These are phyloP conservation scores for Penicillium sp. DNA, from an alignment of 2,329 filamentous ascomycete genomes.

Conservation along the genomic window DNA sequence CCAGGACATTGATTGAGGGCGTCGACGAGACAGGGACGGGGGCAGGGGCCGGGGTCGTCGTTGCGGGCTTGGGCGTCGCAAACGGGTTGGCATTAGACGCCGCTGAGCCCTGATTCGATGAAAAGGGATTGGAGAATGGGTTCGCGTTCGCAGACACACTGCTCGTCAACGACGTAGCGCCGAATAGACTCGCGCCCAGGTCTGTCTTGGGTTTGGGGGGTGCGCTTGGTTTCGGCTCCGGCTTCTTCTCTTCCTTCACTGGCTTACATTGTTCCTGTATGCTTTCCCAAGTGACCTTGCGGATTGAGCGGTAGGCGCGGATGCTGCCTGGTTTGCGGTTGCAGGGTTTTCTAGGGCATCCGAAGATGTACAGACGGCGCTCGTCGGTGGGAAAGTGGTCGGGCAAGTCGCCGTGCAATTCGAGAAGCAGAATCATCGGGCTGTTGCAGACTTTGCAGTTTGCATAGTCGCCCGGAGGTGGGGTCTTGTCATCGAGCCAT, in stretches of 20 bases:
- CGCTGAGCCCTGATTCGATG: constrained; percentile 34
- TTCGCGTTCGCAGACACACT: constrained; percentile 46
- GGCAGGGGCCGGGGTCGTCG: constrained; percentile 16
- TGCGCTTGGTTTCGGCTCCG: constrained; percentile 10
- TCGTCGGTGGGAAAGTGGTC: constrained; percentile 84
- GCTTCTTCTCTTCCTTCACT: constrained; percentile 19
- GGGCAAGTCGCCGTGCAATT: constrained; percentile 87
- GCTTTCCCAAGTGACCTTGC: constrained; percentile 43
- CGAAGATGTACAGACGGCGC: constrained; percentile 81
- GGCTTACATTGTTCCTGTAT: constrained; percentile 24
- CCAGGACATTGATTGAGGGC: constrained; percentile 61
- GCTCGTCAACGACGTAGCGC: constrained; percentile 43
- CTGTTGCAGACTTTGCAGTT: constrained; percentile 85
- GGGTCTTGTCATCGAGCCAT: constrained; percentile 72
- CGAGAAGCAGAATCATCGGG: constrained; percentile 78
- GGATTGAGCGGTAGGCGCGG: constrained; percentile 68
- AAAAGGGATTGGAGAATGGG: constrained; percentile 64
- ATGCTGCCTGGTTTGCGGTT: constrained; percentile 79
- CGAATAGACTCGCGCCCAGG: constrained; percentile 62
- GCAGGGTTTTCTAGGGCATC: constrained; percentile 74
- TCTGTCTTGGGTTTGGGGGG: constrained; percentile 33
- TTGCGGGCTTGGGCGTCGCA: constrained; percentile 47
- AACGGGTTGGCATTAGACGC: constrained; percentile 57
- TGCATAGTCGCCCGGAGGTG: constrained; percentile 73
- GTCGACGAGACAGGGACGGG: constrained; percentile 37